Evolutionary conservation across 2,329 filamentous ascomycete genomes (phyloP).

Genomic region (Paecilomyces sp.): DNA sequence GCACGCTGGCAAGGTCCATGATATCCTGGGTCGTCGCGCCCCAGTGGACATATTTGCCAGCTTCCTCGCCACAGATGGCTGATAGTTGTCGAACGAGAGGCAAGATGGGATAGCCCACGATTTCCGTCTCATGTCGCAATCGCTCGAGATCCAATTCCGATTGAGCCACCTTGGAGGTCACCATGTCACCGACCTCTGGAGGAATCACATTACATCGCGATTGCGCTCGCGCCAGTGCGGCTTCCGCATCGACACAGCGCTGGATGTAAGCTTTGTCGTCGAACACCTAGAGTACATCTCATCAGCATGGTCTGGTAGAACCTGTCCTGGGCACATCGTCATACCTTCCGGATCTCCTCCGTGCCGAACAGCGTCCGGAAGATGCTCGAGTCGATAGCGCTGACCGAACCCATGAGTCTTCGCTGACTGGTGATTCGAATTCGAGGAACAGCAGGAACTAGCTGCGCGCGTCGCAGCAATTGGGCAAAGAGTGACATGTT

Average conservation of each 20-base stretch:
- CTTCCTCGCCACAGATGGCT: conserved; percentile 21
- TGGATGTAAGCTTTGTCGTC: conserved; percentile 44
- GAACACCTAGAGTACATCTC: conserved; percentile 31
- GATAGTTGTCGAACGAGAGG: conserved; percentile 45
- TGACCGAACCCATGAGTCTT: conserved; percentile 46
- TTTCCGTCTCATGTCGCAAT: conserved; percentile 41
- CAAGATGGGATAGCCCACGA: conserved; percentile 49
- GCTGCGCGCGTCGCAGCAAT: conserved; percentile 6
- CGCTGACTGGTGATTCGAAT: conserved; percentile 51
- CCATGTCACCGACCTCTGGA: conserved; percentile 22
- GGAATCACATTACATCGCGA: conserved; percentile 43
- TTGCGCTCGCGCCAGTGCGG: conserved; percentile 46
- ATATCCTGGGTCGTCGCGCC: conserved; percentile 55
- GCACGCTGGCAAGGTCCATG: conserved; percentile 48
- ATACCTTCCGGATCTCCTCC: conserved; percentile 38
- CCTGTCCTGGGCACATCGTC: not conserved
- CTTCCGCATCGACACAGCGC: conserved; percentile 45
- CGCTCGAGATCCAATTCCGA: conserved; percentile 37
- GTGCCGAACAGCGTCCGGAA: conserved; percentile 48
- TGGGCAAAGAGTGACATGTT: conserved; percentile 11
- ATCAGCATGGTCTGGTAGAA: not conserved
- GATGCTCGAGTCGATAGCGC: conserved; percentile 42
- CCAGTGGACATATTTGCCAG: conserved; percentile 49
- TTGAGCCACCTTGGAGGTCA: conserved; percentile 28
- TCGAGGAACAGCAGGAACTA: conserved; percentile 1